A percentile compares a stretch with the other conserved stretches of the same genome.
phyloP scores from a whole-genome alignment of 257 asterid species.

The Ballota nigra region DNA sequence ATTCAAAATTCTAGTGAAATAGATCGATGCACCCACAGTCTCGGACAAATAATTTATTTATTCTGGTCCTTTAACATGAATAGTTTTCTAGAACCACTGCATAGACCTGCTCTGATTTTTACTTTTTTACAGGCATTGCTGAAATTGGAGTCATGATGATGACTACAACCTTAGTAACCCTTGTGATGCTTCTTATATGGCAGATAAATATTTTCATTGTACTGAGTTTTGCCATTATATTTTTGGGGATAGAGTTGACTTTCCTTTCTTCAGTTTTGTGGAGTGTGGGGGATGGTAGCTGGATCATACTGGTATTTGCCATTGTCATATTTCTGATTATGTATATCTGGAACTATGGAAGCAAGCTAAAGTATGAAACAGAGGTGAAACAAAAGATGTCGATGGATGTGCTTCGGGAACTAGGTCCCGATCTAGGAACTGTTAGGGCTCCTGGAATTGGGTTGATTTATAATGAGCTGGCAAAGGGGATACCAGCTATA shows the following conservation, averaged over 20 bases:
- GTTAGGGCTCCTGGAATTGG: constrained; percentile 97
- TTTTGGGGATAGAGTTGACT: constrained; percentile 83
- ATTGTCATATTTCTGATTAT: constrained; percentile 68
- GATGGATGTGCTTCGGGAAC: constrained; percentile 74
- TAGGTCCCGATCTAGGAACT: constrained; percentile 87
- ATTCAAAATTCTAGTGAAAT: not conserved
- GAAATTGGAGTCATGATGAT: constrained; percentile 98
- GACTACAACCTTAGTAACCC: constrained; percentile 78
- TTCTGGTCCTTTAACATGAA: not conserved
- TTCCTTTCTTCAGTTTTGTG: constrained; percentile 86
- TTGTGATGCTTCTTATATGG: constrained; percentile 99
- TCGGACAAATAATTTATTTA: not conserved
- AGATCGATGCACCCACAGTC: not conserved
- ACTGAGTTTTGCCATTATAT: constrained; percentile 55
- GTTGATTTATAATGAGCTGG: constrained; percentile 84
- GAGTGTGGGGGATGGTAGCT: constrained; percentile 96
- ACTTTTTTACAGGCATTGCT: constrained; percentile 68
- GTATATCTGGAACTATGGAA: constrained; percentile 97
- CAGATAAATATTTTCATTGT: constrained; percentile 73
- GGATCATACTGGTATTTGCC: constrained; percentile 88
- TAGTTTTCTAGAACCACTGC: not conserved
- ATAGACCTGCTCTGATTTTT: constrained; percentile 30
- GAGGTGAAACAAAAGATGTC: constrained; percentile 88
- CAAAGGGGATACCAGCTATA: constrained; percentile 90
- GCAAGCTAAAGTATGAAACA: constrained; percentile 86